Conservation (phyloP, 768 basidiomycete genomes). For the Hygrocybe coccinea region DNA sequence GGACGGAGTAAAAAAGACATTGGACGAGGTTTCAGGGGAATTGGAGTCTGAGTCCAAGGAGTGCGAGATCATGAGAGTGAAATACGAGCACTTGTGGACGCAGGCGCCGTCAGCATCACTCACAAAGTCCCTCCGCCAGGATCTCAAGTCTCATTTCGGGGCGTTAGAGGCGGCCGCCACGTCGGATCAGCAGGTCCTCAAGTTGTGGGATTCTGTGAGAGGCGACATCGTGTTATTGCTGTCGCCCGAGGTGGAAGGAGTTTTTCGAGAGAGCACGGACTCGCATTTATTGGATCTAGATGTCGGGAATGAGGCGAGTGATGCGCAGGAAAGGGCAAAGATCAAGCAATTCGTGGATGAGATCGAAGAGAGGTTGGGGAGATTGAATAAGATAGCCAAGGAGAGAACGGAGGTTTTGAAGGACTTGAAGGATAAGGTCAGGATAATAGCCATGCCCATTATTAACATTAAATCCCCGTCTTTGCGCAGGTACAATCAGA, state of each 20-base stretch:
- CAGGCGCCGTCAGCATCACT: constrained; percentile 76
- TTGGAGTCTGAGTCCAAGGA: constrained; percentile 81
- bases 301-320: constrained; percentile 53
- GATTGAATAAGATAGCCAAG: constrained; percentile 74
- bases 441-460: neutral
- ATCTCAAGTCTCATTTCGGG: constrained; percentile 69
- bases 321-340: constrained; percentile 63
- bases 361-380: constrained; percentile 73
- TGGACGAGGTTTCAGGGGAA: constrained; percentile 59
- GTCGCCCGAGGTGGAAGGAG: constrained; percentile 54
- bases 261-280: constrained; percentile 52
- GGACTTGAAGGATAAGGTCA: constrained; percentile 93
- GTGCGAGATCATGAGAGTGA: constrained; percentile 84
- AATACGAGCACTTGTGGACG: constrained; percentile 82
- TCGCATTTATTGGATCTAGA: constrained; percentile 60
- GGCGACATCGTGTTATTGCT: constrained; percentile 61
- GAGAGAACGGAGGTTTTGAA: constrained; percentile 85
- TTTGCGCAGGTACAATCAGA: constrained; percentile 80
- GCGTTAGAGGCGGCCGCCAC: constrained; percentile 71
- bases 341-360: constrained; percentile 63
- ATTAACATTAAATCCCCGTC: neutral
- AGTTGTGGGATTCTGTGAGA: constrained; percentile 67
- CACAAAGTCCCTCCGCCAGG: constrained; percentile 67
- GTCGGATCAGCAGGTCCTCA: constrained; percentile 72
- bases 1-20: constrained; percentile 49